Evolutionary conservation across 2,329 filamentous ascomycete species (phyloP), one percentile per base, ranked within the genome.

Genomic region (Colletotrichum simmondsii): DNA sequence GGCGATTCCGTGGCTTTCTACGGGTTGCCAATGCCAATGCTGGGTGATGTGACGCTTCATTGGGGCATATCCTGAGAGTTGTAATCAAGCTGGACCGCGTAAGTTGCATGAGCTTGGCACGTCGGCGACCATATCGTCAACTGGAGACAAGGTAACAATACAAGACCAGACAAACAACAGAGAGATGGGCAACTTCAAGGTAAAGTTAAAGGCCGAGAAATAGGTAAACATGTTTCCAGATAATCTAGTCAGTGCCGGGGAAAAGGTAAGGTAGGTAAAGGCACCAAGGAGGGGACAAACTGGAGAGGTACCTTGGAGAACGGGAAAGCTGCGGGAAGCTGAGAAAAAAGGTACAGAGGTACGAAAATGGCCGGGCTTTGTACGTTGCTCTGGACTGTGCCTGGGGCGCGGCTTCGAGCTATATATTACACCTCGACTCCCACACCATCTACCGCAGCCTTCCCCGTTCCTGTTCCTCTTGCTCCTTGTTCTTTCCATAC

Each of bases 341-440:
- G 28, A 54, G 30, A 5, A 62, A 28, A 42, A 19, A 42, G 49
- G 52, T 53, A 56, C 61, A 16, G 30, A 64, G 61, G 46, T 64
- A 54, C 61, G 53, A 46, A 28, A 54, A 54, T 46, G 14, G 7
- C 28, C 22, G 5, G 46, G n/a, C 46, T 35, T 63, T 63, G 61
- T 63, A 46, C 52, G 32, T 22, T 32, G 24, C 46, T 19, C 35
- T 63, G 42, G 19, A 6, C 37, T 24, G n/a, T 53, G 65, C 28
- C 54, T 35, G 56, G 30, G 65, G 65, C 58, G 53, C 57, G 58
- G 53, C 58, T 58, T 61, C 46, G 56, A 62, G 56, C 68, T 72
- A 72, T 72, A 69, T 72, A 72, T 57, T 69, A 28, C 53, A 58
- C 59, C 32, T 60, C 70, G 54, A 63, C 58, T 69, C 65, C 70